A percentile compares a stretch with the other conserved stretches of the same genome.
Conservation (phyloP, 495 filamentous ascomycete species). For the Aspergillus panamensis region DNA sequence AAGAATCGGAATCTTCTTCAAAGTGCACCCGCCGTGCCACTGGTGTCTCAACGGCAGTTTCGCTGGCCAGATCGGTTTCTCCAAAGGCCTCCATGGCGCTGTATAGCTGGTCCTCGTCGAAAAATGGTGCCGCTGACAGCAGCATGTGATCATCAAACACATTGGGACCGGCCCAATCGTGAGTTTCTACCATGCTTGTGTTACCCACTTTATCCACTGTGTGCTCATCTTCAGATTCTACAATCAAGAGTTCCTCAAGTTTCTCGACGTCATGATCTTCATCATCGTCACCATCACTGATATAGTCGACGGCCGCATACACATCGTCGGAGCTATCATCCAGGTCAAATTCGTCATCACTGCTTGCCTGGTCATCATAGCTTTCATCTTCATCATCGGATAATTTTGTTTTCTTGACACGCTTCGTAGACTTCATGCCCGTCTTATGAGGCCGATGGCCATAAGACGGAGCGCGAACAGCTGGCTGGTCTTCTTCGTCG, state of each 20-base stretch:
- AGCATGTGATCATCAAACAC: constrained; percentile 48
- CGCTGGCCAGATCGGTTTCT: constrained; percentile 42
- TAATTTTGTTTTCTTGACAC: constrained; percentile 42
- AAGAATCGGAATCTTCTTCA: constrained; percentile 47
- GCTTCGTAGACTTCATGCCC: constrained; percentile 37
- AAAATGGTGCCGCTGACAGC: constrained; percentile 45
- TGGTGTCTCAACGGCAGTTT: constrained; percentile 40
- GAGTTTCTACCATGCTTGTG: constrained; percentile 37
- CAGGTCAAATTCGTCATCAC: constrained; percentile 32
- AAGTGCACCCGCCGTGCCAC: constrained; percentile 50
- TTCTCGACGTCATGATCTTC: constrained; percentile 70
- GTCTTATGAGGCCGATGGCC: constrained; percentile 41
- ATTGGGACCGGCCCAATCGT: constrained; percentile 60
- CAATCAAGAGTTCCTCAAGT: constrained; percentile 69
- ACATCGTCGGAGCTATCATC: constrained; percentile 57
- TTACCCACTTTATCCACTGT: constrained; percentile 23
- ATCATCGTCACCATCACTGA: constrained; percentile 67
- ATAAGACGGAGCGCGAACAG: constrained; percentile 53
- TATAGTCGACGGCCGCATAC: constrained; percentile 72
- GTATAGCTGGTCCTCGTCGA: constrained; percentile 52
- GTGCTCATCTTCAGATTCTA: constrained; percentile 52
- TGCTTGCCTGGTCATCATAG: constrained; percentile 52
- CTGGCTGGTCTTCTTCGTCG: constrained; percentile 49
- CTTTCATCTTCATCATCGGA: constrained; percentile 69
- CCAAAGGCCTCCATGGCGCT: constrained; percentile 45